Base-by-base conservation (phyloP, 2,329 filamentous ascomycete species). In the Hirsutella thompsonii region DNA sequence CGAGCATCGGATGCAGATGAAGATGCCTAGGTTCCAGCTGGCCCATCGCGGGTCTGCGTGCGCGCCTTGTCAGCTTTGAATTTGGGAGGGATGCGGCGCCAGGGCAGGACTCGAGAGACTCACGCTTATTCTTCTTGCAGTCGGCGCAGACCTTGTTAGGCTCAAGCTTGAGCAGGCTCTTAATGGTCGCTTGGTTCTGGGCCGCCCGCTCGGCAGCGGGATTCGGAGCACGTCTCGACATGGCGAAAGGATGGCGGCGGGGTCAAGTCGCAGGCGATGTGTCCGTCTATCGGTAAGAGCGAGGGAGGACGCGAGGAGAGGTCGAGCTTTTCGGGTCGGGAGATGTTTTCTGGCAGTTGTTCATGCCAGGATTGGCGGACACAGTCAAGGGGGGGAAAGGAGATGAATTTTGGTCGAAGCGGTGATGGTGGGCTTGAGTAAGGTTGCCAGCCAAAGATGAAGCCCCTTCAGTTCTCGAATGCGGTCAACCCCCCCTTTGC, bases 61-160 rank as follows among this genome's bases (percentile, higher is more conserved):
- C 26, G 21, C 35, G 30, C 18, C n/a, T 29, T 19, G 29, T 36
- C 11, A 16, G 20, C 4, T 16, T 14, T 37, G 14, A 14, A 34
- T 6, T 14, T 14, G 35, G 35, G 19, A 19, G 14, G 32, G 32
- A 8, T 8, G 32, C 8, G 14, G 32, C 16, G n/a, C 8, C 13
- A 34, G 14, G n/a, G n/a, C 14, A 16, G 5, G 32, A 18, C 30
- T 5, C 13, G 30, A n/a, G 5, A 8, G 8, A 34, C 32, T 34
- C 64, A 93, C 89, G 92, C 64, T 96, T 98, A 71, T 96, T 98
- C 61, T 83, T 81, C 72, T 98, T 98, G 77, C 92, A 98, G 64
- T 98, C 92, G 46, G 90, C 87, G 71, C 92, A 98, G 58, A 84
- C 79, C 70, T 98, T 98, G 70, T 98, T 98, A 47, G 79, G 69